Base-by-base conservation (phyloP, 2,329 filamentous ascomycete genomes). In the Colletotrichum coccodes region DNA sequence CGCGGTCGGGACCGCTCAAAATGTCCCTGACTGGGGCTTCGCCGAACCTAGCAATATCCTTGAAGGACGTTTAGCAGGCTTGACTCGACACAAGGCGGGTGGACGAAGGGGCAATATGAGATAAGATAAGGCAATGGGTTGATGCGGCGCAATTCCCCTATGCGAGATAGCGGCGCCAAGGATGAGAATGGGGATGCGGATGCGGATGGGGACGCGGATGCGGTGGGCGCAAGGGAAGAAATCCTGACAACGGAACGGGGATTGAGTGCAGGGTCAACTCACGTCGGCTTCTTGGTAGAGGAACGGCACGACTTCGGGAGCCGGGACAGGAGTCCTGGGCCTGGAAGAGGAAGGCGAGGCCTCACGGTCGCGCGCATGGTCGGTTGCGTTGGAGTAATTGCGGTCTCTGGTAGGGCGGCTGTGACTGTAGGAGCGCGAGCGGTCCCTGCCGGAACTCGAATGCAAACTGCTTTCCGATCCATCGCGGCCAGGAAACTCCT, bases 301-400 rank as follows among this genome's bases (percentile, higher is more conserved):
- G 87, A 97, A 99, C n/a, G 96, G 96, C 44, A 97, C 96, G 66
- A 99, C 94, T 80, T 98, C 95, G 76, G 94, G 96, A 14, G 93
- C 94, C 47, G 93, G 93, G 59, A 94, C 86, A 14, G 95, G 94
- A n/a, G 94, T 97, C 74, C 92, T 88, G 54, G 95, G 94, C 73
- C 94, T 87, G 32, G 92, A 94, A 36, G 89, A 90, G 60, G 89
- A 87, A 46, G 94, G 94, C 60, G 95, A 97, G 52, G 86, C 87
- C 71, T 95, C 91, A 46, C 67, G 50, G 42, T 69, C 66, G 70
- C 91, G 85, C 72, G 91, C 91, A 74, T 91, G 88, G 76, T 96
- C 90, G 61, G 90, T 91, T 60, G 89, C 89, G 79, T 89, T 90
- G 60, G 95, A 98, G 79, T 94, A 92, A 79, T 95, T 95, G 75